Percentiles rank a stretch among this genome's conserved stretches.
phyloP scores from a whole-genome alignment of 2,329 filamentous ascomycete species.

The Pyrenochaeta sp. region DNA sequence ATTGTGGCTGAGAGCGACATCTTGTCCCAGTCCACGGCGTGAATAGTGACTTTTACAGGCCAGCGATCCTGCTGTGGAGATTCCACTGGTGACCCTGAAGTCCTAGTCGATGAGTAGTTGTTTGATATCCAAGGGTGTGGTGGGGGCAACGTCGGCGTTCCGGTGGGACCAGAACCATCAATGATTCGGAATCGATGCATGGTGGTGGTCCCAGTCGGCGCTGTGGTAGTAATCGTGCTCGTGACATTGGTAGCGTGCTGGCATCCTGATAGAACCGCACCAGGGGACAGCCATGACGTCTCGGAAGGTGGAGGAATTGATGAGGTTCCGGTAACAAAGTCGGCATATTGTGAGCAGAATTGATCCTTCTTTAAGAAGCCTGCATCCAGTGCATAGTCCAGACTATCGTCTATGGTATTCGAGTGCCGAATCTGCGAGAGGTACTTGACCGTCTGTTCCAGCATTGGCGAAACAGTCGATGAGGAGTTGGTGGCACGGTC shows the following conservation, averaged over 20 bases:
- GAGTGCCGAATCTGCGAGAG: constrained; percentile 65
- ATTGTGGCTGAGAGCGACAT: constrained; percentile 73
- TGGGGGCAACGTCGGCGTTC: constrained; percentile 33
- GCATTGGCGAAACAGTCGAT: constrained; percentile 41
- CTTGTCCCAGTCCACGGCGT: constrained; percentile 65
- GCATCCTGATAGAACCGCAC: constrained; percentile 66
- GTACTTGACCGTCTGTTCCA: constrained; percentile 69
- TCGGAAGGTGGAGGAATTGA: constrained; percentile 59
- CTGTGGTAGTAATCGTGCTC: constrained; percentile 21
- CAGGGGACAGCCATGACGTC: constrained; percentile 69
- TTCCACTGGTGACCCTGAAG: constrained; percentile 26
- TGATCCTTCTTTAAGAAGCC: constrained; percentile 62
- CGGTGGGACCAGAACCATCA: not conserved
- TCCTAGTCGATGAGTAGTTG: constrained; percentile 37
- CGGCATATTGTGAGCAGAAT: constrained; percentile 60
- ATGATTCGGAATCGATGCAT: constrained; percentile 10
- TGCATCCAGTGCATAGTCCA: constrained; percentile 60
- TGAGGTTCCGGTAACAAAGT: constrained; percentile 65
- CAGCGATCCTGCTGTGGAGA: constrained; percentile 62
- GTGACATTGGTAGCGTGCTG: constrained; percentile 62
- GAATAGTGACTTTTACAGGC: constrained; percentile 72
- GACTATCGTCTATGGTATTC: constrained; percentile 61
- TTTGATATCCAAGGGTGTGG: constrained; percentile 50
- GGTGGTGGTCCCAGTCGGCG: constrained; percentile 22
- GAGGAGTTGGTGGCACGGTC: constrained; percentile 31